Evolutionary conservation across 2,329 filamentous ascomycete species (phyloP), one percentile per base, ranked within the genome.

Genomic region (Colletotrichum orbiculare): DNA sequence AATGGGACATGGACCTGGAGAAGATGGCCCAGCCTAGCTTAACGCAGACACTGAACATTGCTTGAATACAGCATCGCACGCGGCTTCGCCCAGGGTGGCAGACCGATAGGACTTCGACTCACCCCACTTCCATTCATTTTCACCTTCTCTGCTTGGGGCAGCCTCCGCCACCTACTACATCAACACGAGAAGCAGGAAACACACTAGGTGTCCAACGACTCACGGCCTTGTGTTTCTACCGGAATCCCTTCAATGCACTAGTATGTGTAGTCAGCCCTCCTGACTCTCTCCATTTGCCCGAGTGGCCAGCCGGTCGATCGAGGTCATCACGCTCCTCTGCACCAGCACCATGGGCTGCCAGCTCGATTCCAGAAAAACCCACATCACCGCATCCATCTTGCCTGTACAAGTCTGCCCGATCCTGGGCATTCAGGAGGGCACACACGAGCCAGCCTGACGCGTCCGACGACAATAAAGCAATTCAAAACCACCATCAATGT

Each of bases 141-240:
- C 50, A 49, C 38, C 15, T 3, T 25, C 8, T 33, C 45, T 50
- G 61, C 61, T 41, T 45, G 60, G 61, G 45, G 41, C 57, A 52
- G 52, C 35, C 17, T 13, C 39, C 45, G 45, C 46, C 52, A 17
- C 17, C 17, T 61, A 43, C 39, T 33, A 53, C 43, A 15, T 49
- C 52, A 62, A 62, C 57, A 56, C 62, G 58, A 62, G 58, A 54
- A 25, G 37, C 39, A 39, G 43, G 62, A 62, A 65, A 56, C 41
- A 25, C 62, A 46, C 62, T 65, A 65, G 47, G 7, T 17, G 17
- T 17, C 17, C 46, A 65, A 52, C 52, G 46, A 60, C 57, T 61
- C 46, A 52, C 39, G 50, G 34, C 34, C 61, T 46, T 42, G 25
- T 43, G 57, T 61, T 62, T 38, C 37, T 39, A 33, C 46, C 41